phyloP scores from a whole-genome alignment of 1,284 basidiomycete species.

The Rhodotorula sp. region DNA sequence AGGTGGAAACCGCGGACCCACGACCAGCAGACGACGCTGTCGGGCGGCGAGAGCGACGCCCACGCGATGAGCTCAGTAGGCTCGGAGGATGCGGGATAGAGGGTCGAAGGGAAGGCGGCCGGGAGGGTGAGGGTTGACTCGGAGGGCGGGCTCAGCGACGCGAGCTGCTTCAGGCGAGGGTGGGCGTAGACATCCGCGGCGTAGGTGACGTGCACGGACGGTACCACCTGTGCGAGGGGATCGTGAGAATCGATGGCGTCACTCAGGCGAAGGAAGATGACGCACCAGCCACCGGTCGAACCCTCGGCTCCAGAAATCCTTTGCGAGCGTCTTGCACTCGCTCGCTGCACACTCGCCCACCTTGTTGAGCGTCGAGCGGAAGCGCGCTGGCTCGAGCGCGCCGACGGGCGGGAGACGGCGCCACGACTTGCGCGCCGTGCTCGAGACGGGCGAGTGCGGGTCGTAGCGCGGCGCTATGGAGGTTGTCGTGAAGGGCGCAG shows the following conservation, averaged over 20 bases:
- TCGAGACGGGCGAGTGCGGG: not conserved
- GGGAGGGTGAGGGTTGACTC: not conserved
- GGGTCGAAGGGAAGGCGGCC: not conserved
- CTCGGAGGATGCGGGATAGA: not conserved
- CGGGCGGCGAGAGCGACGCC: slow-evolving; percentile 9
- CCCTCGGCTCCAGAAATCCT: slow-evolving; percentile 37
- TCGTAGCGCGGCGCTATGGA: slow-evolving; percentile 16
- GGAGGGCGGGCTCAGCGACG: not conserved
- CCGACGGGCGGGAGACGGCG: not conserved
- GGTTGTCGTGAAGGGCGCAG: slow-evolving; percentile 46
- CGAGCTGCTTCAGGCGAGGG: slow-evolving; percentile 21
- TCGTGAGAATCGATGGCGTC: no score
- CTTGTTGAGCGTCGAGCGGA: slow-evolving; percentile 20
- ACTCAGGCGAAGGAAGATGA: not conserved
- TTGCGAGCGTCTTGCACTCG: slow-evolving; percentile 39
- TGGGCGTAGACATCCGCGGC: slow-evolving; percentile 17
- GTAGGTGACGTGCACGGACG: slow-evolving; percentile 38
- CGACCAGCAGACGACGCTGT: slow-evolving; percentile 19
- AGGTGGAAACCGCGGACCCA: slow-evolving; percentile 29
- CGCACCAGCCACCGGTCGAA: slow-evolving; percentile 35
- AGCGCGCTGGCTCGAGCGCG: slow-evolving; percentile 4
- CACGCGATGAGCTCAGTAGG: slow-evolving; percentile 18
- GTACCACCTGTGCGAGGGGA: slow-evolving; percentile 27
- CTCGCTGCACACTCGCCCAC: slow-evolving; percentile 34
- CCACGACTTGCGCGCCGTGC: not conserved